These are phyloP conservation scores for Globisporangium middletonii DNA, from an alignment of 352 stramenopile species.

Conservation along the genomic window DNA sequence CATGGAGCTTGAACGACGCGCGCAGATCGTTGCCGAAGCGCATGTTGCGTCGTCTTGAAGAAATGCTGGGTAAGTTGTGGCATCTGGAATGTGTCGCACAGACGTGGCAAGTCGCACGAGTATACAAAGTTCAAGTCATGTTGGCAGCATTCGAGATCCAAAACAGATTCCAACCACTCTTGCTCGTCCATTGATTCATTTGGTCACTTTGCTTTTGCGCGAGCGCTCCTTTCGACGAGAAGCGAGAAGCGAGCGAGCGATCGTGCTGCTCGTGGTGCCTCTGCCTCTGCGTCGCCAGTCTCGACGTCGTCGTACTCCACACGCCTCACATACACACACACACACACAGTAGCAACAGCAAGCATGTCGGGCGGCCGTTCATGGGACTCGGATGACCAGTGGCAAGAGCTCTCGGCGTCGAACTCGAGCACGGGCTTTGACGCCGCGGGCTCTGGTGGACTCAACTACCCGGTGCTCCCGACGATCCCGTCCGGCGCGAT, in stretches of 20 bases:
- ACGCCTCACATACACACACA: background rate
- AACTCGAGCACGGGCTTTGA: constrained; percentile 28
- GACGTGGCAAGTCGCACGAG: background rate
- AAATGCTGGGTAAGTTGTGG: too few relatives aligned
- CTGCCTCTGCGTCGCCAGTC: background rate
- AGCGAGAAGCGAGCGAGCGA: background rate
- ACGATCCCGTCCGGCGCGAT: constrained; percentile 73
- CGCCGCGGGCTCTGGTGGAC: constrained; percentile 30
- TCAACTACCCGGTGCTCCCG: constrained; percentile 69
- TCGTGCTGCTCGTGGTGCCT: too few relatives aligned
- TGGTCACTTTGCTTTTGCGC: too few relatives aligned
- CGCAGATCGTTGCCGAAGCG: background rate
- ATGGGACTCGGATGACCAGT: constrained; percentile 73
- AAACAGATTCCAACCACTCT: too few relatives aligned
- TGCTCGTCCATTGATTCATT: too few relatives aligned
- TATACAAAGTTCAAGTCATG: background rate
- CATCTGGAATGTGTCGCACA: background rate
- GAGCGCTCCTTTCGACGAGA: background rate
- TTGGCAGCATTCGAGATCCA: too few relatives aligned
- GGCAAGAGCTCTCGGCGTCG: constrained; percentile 55
- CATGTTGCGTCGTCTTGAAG: background rate
- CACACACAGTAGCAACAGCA: constrained; percentile 1
- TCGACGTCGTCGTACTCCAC: background rate
- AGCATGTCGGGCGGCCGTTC: constrained; percentile 32
- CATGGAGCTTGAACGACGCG: too few relatives aligned